These are phyloP conservation scores for Barnettozyma salicaria DNA, from an alignment of 805 yeast genomes.

Conservation along the genomic window DNA sequence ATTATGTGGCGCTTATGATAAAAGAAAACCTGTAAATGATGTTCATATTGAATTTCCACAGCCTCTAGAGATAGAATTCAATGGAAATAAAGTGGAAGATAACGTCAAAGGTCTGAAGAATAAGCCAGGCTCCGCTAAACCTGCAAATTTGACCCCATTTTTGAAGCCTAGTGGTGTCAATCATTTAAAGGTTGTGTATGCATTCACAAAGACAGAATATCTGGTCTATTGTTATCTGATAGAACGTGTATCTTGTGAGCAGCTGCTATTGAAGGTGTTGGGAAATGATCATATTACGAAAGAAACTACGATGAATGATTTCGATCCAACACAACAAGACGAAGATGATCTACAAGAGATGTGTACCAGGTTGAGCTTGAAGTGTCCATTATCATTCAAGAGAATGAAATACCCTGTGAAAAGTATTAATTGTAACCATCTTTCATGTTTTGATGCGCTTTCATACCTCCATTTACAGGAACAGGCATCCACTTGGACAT, in stretches of 20 bases:
- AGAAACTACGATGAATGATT: conserved; percentile 43
- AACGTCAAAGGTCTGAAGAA: conserved; percentile 72
- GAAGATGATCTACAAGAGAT: conserved; percentile 72
- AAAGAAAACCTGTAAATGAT: conserved; percentile 21
- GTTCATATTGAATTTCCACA: conserved; percentile 58
- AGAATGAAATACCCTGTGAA: conserved; percentile 69
- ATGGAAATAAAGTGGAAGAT: conserved; percentile 43
- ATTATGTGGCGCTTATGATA: conserved; percentile 45
- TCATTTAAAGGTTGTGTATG: conserved; percentile 48
- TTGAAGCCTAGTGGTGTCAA: conserved; percentile 34
- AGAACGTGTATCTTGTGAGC: conserved; percentile 37
- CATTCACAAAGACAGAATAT: conserved; percentile 46
- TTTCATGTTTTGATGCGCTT: conserved; percentile 83
- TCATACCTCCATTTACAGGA: conserved; percentile 69
- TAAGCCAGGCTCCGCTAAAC: conserved; percentile 70
- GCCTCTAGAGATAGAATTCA: conserved; percentile 62
- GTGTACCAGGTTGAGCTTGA: conserved; percentile 58
- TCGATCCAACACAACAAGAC: conserved; percentile 40
- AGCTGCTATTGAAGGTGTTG: conserved; percentile 36
- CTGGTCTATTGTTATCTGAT: conserved; percentile 56
- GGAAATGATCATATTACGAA: conserved; percentile 47
- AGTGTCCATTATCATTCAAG: conserved; percentile 73
- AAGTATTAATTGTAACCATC: conserved; percentile 66
- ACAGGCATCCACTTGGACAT: conserved; percentile 79
- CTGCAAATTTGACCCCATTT: conserved; percentile 66